These are phyloP conservation scores for Candida nonsorbophila DNA, from an alignment of 805 yeast genomes.

Conservation along the genomic window DNA sequence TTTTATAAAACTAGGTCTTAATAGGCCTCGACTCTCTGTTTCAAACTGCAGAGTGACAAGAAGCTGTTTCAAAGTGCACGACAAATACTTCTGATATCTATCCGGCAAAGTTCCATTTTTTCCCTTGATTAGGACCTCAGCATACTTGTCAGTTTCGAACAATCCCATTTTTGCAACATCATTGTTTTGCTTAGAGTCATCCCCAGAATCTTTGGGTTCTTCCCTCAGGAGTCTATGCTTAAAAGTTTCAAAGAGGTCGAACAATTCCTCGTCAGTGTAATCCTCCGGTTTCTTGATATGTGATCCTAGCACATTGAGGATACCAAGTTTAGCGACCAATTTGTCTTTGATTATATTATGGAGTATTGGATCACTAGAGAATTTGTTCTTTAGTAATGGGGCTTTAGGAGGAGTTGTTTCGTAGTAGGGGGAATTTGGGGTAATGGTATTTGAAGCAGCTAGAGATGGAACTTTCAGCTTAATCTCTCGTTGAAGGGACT, in stretches of 20 bases:
- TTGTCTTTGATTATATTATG: conserved; percentile 28
- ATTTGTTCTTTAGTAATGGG: conserved; percentile 6
- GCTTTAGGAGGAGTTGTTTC: background rate
- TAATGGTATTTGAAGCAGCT: conserved; percentile 20
- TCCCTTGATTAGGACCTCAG: conserved; percentile 11
- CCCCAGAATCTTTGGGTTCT: conserved; percentile 5
- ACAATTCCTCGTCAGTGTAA: conserved; percentile 22
- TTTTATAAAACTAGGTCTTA: conserved; percentile 18
- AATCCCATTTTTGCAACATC: conserved; percentile 1
- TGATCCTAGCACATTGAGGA: conserved; percentile 30
- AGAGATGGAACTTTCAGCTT: conserved; percentile 10
- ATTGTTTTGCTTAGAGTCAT: background rate
- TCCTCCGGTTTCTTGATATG: conserved; percentile 19
- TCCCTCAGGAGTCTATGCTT: conserved; percentile 20
- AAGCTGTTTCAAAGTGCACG: conserved; percentile 18
- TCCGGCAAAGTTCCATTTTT: conserved; percentile 9
- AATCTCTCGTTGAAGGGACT: conserved; percentile 1
- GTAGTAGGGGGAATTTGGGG: conserved; percentile 19
- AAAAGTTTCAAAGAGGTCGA: conserved; percentile 26
- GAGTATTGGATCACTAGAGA: conserved; percentile 25
- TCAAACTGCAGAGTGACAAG: conserved; percentile 14
- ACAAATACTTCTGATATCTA: conserved; percentile 15
- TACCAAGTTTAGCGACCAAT: conserved; percentile 26
- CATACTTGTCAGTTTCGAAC: conserved; percentile 9
- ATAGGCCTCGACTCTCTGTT: conserved; percentile 16